Evolutionary conservation across 2,329 filamentous ascomycete species (phyloP).

Genomic region (Didymella segeticola): DNA sequence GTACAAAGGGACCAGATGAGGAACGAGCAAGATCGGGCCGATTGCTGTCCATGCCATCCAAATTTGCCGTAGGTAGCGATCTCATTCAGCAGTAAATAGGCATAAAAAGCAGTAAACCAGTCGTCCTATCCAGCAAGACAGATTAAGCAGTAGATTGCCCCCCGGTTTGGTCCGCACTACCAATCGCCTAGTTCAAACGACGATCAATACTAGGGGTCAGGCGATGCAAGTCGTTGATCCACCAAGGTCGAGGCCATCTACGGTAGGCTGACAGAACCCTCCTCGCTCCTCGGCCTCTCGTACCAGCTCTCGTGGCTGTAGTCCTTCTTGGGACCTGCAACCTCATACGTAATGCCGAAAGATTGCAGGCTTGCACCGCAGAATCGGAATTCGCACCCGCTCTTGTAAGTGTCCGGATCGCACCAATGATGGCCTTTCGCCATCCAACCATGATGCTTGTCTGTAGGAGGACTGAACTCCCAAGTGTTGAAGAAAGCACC

Average conservation of each 20-base stretch:
- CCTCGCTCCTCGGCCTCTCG: constrained; percentile 20
- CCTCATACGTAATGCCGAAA: constrained; percentile 64
- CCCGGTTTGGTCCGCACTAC: background rate
- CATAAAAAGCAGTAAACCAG: background rate
- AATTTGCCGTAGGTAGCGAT: background rate
- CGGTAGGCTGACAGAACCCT: background rate
- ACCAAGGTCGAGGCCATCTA: background rate
- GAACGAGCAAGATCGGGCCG: constrained; percentile 3
- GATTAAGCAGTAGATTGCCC: background rate
- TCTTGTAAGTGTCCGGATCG: constrained; percentile 73
- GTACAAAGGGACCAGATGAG: background rate
- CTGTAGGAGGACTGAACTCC: constrained; percentile 59
- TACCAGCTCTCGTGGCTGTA: constrained; percentile 60
- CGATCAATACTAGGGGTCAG: background rate
- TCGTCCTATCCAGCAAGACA: background rate
- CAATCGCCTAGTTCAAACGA: background rate
- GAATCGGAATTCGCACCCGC: constrained; percentile 70
- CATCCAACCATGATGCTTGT: constrained; percentile 59
- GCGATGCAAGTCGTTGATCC: background rate
- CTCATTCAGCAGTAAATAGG: background rate
- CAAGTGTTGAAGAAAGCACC: constrained; percentile 80
- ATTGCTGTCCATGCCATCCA: background rate
- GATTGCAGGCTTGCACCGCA: constrained; percentile 30
- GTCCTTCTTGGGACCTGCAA: constrained; percentile 76
- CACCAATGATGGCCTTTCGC: constrained; percentile 75